Percentiles rank a stretch among this genome's conserved stretches.
Conservation (phyloP, 2,329 filamentous ascomycete genomes). For the Neurospora sp. region DNA sequence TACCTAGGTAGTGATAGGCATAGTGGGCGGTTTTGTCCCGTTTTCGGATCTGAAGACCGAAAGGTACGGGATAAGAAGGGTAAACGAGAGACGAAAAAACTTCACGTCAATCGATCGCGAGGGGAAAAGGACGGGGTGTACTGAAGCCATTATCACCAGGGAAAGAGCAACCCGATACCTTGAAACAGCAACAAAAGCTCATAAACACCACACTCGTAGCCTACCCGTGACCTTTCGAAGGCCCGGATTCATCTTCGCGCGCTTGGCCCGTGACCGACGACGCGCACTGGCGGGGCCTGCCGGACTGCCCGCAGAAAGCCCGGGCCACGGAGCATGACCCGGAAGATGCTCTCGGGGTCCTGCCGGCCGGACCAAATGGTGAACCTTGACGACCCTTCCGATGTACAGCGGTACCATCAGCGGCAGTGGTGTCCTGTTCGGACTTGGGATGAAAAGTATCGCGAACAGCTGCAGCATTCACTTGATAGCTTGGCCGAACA, state of each 20-base stretch:
- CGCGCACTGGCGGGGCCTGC: neutral
- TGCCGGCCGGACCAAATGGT: neutral
- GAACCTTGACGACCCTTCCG: neutral
- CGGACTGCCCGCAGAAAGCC: neutral
- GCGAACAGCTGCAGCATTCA: neutral
- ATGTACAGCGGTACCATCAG: neutral
- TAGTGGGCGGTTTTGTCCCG: neutral
- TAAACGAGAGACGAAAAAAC: too few species aligned
- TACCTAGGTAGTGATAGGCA: neutral
- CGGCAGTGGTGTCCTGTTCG: too few species aligned
- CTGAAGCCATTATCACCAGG: too few species aligned
- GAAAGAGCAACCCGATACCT: too few species aligned
- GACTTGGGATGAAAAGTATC: neutral
- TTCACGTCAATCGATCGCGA: too few species aligned
- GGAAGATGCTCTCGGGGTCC: too few species aligned
- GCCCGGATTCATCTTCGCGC: too few species aligned
- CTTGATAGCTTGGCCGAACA: neutral
- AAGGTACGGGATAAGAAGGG: slow-evolving; percentile 6
- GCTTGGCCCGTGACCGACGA: neutral
- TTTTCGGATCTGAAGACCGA: neutral
- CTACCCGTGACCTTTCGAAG: too few species aligned
- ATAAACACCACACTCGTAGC: too few species aligned
- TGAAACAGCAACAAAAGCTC: too few species aligned
- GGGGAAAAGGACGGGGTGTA: too few species aligned
- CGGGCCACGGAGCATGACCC: too few species aligned